phyloP scores from a whole-genome alignment of 805 yeast genomes.

The Candida railenensis region DNA sequence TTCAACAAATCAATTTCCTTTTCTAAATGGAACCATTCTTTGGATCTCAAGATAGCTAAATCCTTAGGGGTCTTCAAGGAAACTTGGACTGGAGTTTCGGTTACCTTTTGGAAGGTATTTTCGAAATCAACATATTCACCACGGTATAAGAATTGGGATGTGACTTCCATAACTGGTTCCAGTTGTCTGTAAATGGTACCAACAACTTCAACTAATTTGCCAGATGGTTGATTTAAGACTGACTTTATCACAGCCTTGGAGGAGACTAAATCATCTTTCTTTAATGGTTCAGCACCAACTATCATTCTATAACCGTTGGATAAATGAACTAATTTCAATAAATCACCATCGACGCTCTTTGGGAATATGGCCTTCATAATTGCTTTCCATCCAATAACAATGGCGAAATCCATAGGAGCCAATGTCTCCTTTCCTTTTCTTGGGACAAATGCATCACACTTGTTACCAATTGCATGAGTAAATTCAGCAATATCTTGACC shows the following conservation, averaged over 20 bases:
- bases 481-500: slow-evolving; percentile 83
- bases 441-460: slow-evolving; percentile 91
- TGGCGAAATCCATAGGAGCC: slow-evolving; percentile 99
- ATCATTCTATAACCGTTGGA: slow-evolving; percentile 92
- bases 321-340: slow-evolving; percentile 88
- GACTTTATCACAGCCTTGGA: slow-evolving; percentile 84
- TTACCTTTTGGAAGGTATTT: slow-evolving; percentile 85
- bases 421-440: slow-evolving; percentile 79
- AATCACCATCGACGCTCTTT: slow-evolving; percentile 90
- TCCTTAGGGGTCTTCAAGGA: slow-evolving; percentile 75
- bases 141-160: slow-evolving; percentile 94
- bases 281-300: slow-evolving; percentile 87
- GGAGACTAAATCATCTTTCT: slow-evolving; percentile 81
- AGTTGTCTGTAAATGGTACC: slow-evolving; percentile 82
- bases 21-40: slow-evolving; percentile 96
- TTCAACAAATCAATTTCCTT: slow-evolving; percentile 67
- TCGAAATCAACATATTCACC: slow-evolving; percentile 86
- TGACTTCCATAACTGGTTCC: slow-evolving; percentile 86
- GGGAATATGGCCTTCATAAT: slow-evolving; percentile 99
- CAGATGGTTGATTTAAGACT: slow-evolving; percentile 86
- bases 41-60: slow-evolving; percentile 87
- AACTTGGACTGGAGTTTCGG: slow-evolving; percentile 86
- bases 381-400: slow-evolving; percentile 97
- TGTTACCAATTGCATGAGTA: slow-evolving; percentile 96
- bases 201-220: slow-evolving; percentile 93